These are phyloP conservation scores for Clavulina sp. DNA, from an alignment of 768 basidiomycete genomes.

Conservation along the genomic window DNA sequence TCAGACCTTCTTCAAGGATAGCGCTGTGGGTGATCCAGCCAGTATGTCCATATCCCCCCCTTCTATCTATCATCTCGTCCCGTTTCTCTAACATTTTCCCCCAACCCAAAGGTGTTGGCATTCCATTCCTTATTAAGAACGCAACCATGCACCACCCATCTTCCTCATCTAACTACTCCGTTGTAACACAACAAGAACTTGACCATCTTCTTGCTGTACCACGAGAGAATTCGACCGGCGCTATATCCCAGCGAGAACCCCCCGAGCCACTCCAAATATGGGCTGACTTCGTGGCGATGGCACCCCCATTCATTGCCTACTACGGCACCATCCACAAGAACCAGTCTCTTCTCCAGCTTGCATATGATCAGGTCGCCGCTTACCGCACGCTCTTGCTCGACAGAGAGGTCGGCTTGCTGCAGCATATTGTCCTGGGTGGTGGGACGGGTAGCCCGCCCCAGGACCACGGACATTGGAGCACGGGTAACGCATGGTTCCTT, in stretches of 20 bases:
- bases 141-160: slow-evolving; percentile 28
- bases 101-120: slow-evolving; percentile 28
- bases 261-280: slow-evolving; percentile 57
- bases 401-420: slow-evolving; percentile 40
- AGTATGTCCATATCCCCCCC: slow-evolving; percentile 16
- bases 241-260: slow-evolving; percentile 62
- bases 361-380: slow-evolving; percentile 52
- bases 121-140: slow-evolving; percentile 44
- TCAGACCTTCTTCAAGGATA: background rate
- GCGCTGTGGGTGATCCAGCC: slow-evolving; percentile 54
- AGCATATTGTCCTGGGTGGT: slow-evolving; percentile 49
- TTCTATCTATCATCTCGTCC: slow-evolving; percentile 30
- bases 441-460: slow-evolving; percentile 17
- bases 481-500: slow-evolving; percentile 83
- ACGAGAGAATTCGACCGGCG: slow-evolving; percentile 53
- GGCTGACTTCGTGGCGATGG: slow-evolving; percentile 74
- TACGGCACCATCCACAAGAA: slow-evolving; percentile 30
- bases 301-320: slow-evolving; percentile 73
- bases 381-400: slow-evolving; percentile 47
- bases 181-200: slow-evolving; percentile 43
- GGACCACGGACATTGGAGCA: slow-evolving; percentile 66
- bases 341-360: slow-evolving; percentile 31
- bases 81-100: background rate
- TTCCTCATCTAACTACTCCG: slow-evolving; percentile 23
- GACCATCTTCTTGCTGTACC: slow-evolving; percentile 38